Percentiles rank a stretch among this genome's conserved stretches.
Conservation (phyloP, 2,329 filamentous ascomycete species). For the Colletotrichum sidae region DNA sequence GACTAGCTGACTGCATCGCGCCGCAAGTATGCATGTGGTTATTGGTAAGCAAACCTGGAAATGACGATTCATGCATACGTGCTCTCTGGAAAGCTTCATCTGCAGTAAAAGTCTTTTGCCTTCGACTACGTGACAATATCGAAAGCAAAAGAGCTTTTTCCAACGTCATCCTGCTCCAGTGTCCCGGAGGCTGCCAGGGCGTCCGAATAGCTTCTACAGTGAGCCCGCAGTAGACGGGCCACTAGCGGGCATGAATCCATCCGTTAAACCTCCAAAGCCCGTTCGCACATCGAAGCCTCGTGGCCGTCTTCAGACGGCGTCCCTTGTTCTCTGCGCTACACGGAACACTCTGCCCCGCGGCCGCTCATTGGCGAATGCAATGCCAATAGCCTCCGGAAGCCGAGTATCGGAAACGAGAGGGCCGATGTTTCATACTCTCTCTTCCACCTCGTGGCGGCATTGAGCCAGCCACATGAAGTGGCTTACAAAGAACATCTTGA, state of each 20-base stretch:
- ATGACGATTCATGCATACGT: conserved; percentile 13
- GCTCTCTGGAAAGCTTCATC: background rate
- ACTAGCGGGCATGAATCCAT: background rate
- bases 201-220: background rate
- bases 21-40: too few species aligned
- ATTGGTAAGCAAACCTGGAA: conserved; percentile 12
- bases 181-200: background rate
- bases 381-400: conserved; percentile 18
- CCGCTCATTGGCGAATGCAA: conserved; percentile 7
- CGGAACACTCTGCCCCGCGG: background rate
- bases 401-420: conserved; percentile 34
- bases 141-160: too few species aligned
- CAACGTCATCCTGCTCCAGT: background rate
- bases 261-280: background rate
- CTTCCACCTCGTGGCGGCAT: conserved; percentile 8
- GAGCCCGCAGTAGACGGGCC: background rate
- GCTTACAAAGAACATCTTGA: too few species aligned
- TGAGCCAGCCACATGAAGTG: conserved; percentile 1
- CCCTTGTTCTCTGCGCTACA: background rate
- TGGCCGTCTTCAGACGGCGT: conserved; percentile 32
- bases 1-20: too few species aligned
- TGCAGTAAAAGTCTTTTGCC: background rate
- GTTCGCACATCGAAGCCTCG: background rate
- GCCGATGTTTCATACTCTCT: conserved; percentile 32
- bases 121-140: too few species aligned